A percentile compares a stretch with the other conserved stretches of the same genome.
phyloP scores from a whole-genome alignment of 202 grass and related monocot species.

The Eragrostis tef region DNA sequence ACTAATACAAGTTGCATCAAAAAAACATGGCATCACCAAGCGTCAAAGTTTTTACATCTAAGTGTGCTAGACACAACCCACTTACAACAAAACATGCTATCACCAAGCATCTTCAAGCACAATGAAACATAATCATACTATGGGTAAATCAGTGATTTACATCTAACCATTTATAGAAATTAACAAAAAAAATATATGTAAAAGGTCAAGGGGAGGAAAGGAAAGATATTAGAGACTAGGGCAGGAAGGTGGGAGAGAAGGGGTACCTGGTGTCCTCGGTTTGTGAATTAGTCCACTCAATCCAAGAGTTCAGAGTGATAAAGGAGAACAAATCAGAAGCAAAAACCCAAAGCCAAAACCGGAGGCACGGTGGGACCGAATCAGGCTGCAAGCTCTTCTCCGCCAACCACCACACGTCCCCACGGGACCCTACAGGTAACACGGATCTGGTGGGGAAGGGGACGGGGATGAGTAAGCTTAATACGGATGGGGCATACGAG shows the following conservation, averaged over 20 bases:
- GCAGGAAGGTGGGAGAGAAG: neutral
- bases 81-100: neutral
- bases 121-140: too few relatives aligned
- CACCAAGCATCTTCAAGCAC: neutral
- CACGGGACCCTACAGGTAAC: too few relatives aligned
- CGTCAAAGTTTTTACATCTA: neutral
- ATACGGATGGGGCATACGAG: too few relatives aligned
- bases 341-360: neutral
- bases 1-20: too few relatives aligned
- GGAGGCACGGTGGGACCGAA: neutral
- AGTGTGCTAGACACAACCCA: neutral
- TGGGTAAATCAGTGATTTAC: too few relatives aligned
- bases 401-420: too few relatives aligned
- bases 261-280: neutral
- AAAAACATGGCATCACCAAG: too few relatives aligned
- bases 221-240: neutral
- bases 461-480: too few relatives aligned
- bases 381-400: neutral
- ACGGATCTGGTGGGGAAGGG: too few relatives aligned
- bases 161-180: neutral
- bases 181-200: neutral
- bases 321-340: too few relatives aligned
- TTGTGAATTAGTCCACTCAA: neutral
- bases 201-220: neutral
- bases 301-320: too few relatives aligned